Evolutionary conservation across 345 rosid species (phyloP).

Genomic region (Chamaenerion angustifolium): DNA sequence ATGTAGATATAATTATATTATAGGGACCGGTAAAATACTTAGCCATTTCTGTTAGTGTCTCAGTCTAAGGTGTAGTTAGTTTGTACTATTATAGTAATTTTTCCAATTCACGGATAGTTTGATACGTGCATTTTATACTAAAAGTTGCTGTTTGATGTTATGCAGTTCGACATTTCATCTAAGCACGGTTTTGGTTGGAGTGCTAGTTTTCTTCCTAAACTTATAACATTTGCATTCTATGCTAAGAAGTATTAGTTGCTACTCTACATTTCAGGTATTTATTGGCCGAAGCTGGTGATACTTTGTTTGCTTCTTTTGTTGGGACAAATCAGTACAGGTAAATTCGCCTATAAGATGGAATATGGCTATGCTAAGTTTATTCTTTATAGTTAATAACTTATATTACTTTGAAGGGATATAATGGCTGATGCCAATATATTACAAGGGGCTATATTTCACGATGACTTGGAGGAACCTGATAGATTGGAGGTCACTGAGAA

Average conservation of each 20-base stretch:
- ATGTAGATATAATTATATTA: no score
- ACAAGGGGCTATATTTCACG: slow-evolving; percentile 88
- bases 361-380: neutral
- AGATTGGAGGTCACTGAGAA: slow-evolving; percentile 29
- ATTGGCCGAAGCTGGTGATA: slow-evolving; percentile 91
- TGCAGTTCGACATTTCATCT: no score
- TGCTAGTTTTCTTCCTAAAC: neutral
- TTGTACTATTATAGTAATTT: no score
- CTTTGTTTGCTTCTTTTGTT: slow-evolving; percentile 87
- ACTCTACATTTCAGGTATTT: slow-evolving; percentile 43
- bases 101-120: no score
- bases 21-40: no score
- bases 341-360: slow-evolving; percentile 11
- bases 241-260: neutral
- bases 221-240: slow-evolving; percentile 1
- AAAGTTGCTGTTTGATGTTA: no score
- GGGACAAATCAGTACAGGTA: slow-evolving; percentile 96
- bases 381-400: neutral
- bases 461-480: slow-evolving; percentile 45
- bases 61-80: no score
- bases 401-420: slow-evolving; percentile 51
- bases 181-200: no score
- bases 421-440: slow-evolving; percentile 90
- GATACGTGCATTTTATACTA: no score
- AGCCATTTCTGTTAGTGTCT: no score